Percentiles rank a stretch among this genome's conserved stretches.
Conservation (phyloP, 805 yeast genomes). For the Ogataea naganishii region DNA sequence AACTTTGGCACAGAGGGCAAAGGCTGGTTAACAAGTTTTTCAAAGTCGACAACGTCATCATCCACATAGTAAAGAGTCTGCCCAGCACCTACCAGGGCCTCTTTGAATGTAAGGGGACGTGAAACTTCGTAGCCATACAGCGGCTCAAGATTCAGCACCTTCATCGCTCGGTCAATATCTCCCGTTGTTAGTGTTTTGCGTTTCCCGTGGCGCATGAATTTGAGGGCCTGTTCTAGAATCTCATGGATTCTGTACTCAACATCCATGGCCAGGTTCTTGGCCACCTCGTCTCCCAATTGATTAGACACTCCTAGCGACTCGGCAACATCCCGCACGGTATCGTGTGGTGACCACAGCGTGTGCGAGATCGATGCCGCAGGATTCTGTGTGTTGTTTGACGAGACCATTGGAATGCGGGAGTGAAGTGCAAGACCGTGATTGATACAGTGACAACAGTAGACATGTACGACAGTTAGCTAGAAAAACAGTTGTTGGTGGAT, state of each 20-base stretch:
- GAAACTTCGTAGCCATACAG: conserved; percentile 76
- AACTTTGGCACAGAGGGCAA: conserved; percentile 92
- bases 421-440: too few relatives aligned
- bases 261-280: conserved; percentile 95
- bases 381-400: too few relatives aligned
- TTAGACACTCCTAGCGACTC: conserved; percentile 76
- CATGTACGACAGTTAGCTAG: too few relatives aligned
- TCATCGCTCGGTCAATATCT: conserved; percentile 76
- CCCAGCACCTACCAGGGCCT: conserved; percentile 84
- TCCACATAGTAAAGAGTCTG: conserved; percentile 89
- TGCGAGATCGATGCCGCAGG: too few relatives aligned
- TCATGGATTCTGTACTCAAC: conserved; percentile 97
- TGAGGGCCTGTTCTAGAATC: conserved; percentile 88
- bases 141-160: conserved; percentile 87
- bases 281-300: conserved; percentile 78
- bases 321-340: conserved; percentile 93
- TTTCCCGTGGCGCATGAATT: conserved; percentile 92
- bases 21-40: conserved; percentile 86
- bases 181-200: conserved; percentile 70
- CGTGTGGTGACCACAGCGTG: conserved; percentile 95
- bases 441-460: too few relatives aligned
- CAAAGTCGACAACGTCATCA: conserved; percentile 89
- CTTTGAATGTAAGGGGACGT: conserved; percentile 69
- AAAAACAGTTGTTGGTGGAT: too few relatives aligned
- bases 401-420: too few relatives aligned